Conservation (phyloP, 2,329 filamentous ascomycete genomes). For the Pestalotiopsis sp. region DNA sequence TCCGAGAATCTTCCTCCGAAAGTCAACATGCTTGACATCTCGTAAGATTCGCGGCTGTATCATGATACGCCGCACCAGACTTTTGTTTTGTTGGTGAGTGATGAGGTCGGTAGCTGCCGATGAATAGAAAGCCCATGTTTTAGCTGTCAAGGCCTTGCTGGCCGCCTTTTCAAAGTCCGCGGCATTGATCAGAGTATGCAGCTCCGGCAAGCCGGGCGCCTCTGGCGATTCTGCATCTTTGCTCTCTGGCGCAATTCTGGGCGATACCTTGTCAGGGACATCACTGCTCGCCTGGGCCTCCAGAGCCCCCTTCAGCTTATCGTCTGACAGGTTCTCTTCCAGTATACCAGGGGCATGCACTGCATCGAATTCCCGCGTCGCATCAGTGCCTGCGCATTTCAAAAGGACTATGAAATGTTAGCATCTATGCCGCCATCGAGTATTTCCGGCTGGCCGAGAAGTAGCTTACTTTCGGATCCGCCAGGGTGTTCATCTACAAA, state of each 20-base stretch:
- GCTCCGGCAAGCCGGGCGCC: conserved; percentile 42
- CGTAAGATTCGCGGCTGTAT: conserved; percentile 48
- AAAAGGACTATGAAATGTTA: conserved; percentile 11
- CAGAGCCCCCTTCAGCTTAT: conserved; percentile 16
- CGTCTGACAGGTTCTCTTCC: conserved; percentile 14
- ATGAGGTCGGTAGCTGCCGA: conserved; percentile 66
- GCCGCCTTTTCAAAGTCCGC: conserved; percentile 65
- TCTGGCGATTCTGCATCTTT: neutral
- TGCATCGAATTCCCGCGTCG: conserved; percentile 12
- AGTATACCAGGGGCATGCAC: conserved; percentile 17
- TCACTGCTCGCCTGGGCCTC: conserved; percentile 13
- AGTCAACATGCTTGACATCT: conserved; percentile 52
- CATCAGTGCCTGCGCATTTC: conserved; percentile 14
- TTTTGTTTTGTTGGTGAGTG: conserved; percentile 59
- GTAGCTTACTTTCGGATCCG: conserved; percentile 15
- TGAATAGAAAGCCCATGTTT: conserved; percentile 73
- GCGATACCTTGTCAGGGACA: conserved; percentile 4
- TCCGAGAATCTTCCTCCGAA: conserved; percentile 58
- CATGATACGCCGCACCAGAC: conserved; percentile 57
- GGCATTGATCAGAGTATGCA: conserved; percentile 58
- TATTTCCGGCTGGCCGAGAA: neutral
- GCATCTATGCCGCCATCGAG: too few relatives aligned
- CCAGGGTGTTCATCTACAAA: conserved; percentile 19
- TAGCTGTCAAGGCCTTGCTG: conserved; percentile 55
- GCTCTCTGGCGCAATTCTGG: neutral